Evolutionary conservation across 225 moss, liverwort and hornwort species (phyloP).

Genomic region (Asterella californica): DNA sequence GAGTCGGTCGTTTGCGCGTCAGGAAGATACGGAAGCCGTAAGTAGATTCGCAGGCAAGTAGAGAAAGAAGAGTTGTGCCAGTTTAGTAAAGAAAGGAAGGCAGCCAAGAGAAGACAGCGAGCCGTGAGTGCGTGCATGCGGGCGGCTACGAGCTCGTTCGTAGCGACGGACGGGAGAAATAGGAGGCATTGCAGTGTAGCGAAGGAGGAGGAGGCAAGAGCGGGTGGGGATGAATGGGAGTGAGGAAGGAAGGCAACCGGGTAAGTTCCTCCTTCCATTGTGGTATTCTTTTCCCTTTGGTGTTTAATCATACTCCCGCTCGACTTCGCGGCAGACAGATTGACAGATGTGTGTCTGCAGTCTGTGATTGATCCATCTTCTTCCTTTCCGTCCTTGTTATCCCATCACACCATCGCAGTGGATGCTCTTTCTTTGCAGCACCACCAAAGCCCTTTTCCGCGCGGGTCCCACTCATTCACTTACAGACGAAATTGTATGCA

Average conservation of each 20-base stretch:
- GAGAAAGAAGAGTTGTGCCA: neutral
- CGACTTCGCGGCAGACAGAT: neutral
- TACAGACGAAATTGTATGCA: conserved; percentile 9
- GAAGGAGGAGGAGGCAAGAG: neutral
- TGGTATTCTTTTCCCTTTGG: neutral
- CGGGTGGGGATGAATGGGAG: conserved; percentile 1
- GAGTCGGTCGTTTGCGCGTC: neutral
- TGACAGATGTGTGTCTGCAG: neutral
- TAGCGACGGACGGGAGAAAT: neutral
- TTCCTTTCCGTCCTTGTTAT: neutral
- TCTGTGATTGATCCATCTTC: conserved; percentile 1
- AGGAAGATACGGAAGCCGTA: neutral
- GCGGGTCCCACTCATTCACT: conserved; percentile 18
- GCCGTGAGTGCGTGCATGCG: neutral
- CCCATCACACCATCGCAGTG: conserved; percentile 3
- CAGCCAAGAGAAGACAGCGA: neutral
- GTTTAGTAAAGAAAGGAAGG: neutral
- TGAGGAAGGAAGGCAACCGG: neutral
- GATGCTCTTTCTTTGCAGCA: conserved; percentile 22
- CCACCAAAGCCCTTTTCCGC: conserved; percentile 11
- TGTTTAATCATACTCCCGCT: neutral
- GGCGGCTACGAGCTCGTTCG: neutral
- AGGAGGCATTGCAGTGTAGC: neutral
- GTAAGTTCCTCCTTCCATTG: neutral
- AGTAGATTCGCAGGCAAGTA: neutral